These are phyloP conservation scores for Cephaloascus fragrans DNA, from an alignment of 805 yeast genomes.

Conservation along the genomic window DNA sequence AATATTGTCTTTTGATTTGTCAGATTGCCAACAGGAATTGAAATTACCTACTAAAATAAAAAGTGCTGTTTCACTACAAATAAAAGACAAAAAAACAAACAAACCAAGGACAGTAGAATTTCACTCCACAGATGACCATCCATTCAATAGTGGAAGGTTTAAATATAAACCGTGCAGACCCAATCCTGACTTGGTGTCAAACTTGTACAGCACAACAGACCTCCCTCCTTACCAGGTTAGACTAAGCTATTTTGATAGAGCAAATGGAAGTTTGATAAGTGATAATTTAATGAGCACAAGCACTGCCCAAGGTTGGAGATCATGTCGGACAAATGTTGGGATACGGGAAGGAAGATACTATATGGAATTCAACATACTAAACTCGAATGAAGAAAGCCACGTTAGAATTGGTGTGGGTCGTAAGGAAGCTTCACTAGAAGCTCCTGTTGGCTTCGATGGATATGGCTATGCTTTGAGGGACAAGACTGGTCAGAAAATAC, in stretches of 20 bases:
- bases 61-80: neutral
- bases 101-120: slow-evolving; percentile 12
- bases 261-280: slow-evolving; percentile 38
- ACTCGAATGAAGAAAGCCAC: slow-evolving; percentile 34
- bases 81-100: too few relatives aligned
- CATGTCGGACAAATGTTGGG: slow-evolving; percentile 64
- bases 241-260: slow-evolving; percentile 58
- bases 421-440: slow-evolving; percentile 82
- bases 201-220: slow-evolving; percentile 65
- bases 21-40: neutral
- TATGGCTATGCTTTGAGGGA: slow-evolving; percentile 91
- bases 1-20: neutral
- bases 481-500: slow-evolving; percentile 62
- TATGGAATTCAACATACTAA: slow-evolving; percentile 61
- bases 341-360: slow-evolving; percentile 73
- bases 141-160: slow-evolving; percentile 71
- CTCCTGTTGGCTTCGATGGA: slow-evolving; percentile 93
- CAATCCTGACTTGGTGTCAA: slow-evolving; percentile 44
- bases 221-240: slow-evolving; percentile 54
- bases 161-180: slow-evolving; percentile 75
- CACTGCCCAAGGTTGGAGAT: slow-evolving; percentile 69
- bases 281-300: slow-evolving; percentile 32
- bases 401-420: slow-evolving; percentile 80
- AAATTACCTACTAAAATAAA: neutral
- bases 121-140: slow-evolving; percentile 61